These are phyloP conservation scores for Alternaria sp. DNA, from an alignment of 2,329 filamentous ascomycete genomes.

Conservation along the genomic window DNA sequence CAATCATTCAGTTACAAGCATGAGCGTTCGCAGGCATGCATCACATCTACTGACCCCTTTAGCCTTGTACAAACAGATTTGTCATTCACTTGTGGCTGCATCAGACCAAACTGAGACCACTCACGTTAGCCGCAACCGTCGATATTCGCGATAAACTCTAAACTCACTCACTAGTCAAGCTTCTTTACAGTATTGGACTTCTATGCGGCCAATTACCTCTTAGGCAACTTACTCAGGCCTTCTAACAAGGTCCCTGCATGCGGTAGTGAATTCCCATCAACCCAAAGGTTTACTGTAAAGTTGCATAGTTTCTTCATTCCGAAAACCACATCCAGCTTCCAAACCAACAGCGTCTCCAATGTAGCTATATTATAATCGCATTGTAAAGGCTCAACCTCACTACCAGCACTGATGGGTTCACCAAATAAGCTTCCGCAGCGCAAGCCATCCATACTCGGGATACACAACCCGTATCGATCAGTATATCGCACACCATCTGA, in stretches of 20 bases:
- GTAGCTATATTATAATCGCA: background rate
- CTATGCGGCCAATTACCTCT: background rate
- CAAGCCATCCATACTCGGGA: slow-evolving; percentile 7
- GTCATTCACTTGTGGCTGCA: background rate
- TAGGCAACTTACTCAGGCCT: background rate
- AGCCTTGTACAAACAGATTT: background rate
- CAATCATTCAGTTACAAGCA: background rate
- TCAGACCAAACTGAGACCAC: background rate
- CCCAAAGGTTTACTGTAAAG: background rate
- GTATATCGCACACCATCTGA: background rate
- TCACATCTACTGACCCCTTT: background rate
- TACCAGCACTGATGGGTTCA: background rate
- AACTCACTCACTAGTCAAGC: background rate
- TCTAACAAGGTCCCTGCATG: background rate
- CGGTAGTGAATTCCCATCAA: background rate
- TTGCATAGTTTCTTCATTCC: background rate
- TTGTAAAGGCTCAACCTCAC: background rate
- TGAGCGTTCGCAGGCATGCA: background rate
- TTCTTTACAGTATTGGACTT: background rate
- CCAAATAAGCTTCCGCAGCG: slow-evolving; percentile 1
- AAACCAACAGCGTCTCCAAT: background rate
- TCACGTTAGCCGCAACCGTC: background rate
- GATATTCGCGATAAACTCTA: background rate
- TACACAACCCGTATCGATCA: background rate
- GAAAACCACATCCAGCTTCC: background rate